Percentiles rank a stretch among this genome's conserved stretches.
Conservation (phyloP, 352 stramenopile genomes). For the Pythium utonaiense region DNA sequence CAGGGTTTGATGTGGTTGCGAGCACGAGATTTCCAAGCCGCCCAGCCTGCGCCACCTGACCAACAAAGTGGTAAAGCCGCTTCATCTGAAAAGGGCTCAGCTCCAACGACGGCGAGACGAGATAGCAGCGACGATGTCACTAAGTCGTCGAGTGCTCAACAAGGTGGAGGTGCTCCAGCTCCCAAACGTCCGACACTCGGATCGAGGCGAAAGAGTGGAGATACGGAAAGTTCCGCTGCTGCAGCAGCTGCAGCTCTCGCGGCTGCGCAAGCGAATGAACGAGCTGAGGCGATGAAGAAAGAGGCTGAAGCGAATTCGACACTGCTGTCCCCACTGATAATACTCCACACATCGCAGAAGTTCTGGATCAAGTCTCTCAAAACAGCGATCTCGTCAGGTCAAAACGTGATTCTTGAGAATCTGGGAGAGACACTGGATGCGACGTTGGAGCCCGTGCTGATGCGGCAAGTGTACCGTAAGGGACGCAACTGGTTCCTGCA, state of each 20-base stretch:
- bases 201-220: neutral
- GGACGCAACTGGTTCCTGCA: slow-evolving; percentile 86
- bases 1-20: slow-evolving; percentile 89
- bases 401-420: slow-evolving; percentile 91
- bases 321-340: slow-evolving; percentile 37
- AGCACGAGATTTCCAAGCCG: slow-evolving; percentile 41
- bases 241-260: neutral
- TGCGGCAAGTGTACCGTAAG: slow-evolving; percentile 86
- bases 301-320: neutral
- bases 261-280: neutral
- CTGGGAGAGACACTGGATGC: slow-evolving; percentile 84
- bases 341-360: slow-evolving; percentile 75
- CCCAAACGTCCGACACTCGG: neutral
- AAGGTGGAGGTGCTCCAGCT: neutral
- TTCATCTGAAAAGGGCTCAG: neutral
- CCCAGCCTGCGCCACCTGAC: neutral
- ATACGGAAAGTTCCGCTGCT: neutral
- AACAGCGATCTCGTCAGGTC: slow-evolving; percentile 60
- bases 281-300: neutral
- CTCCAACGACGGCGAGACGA: neutral
- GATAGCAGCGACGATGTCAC: neutral
- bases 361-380: slow-evolving; percentile 75
- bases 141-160: neutral
- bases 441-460: slow-evolving; percentile 86
- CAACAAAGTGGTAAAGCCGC: neutral